Conservation (phyloP, 805 yeast species). For the Yamadazyma akitaensis region DNA sequence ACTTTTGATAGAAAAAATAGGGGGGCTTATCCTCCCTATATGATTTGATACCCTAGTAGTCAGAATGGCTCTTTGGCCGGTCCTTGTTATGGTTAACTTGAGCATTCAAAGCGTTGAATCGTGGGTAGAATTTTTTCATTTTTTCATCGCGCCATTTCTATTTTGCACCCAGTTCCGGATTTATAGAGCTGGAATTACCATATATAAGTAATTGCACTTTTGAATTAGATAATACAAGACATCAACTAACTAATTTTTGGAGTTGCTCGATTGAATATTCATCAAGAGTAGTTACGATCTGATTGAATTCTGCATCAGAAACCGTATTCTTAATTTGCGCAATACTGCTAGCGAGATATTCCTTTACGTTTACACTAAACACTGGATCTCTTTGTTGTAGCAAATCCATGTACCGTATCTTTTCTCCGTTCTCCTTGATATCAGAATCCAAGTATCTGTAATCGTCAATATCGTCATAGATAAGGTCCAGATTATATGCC, state of each 20-base stretch:
- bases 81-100: background rate
- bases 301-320: conserved; percentile 28
- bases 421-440: conserved; percentile 43
- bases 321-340: conserved; percentile 22
- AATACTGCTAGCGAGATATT: conserved; percentile 35
- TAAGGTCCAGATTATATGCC: conserved; percentile 34
- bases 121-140: too few relatives aligned
- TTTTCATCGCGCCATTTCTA: background rate
- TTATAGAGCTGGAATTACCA: too few relatives aligned
- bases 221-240: background rate
- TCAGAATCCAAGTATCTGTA: conserved; percentile 39
- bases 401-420: conserved; percentile 31
- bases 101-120: background rate
- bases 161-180: too few relatives aligned
- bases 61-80: background rate
- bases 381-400: conserved; percentile 34
- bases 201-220: background rate
- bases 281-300: conserved; percentile 34
- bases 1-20: background rate
- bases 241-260: conserved; percentile 5
- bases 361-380: conserved; percentile 45
- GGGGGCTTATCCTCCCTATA: background rate
- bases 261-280: conserved; percentile 33
- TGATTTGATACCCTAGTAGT: background rate
- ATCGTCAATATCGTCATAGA: conserved; percentile 42